Evolutionary conservation across 1,284 basidiomycete genomes (phyloP), one percentile per base, ranked within the genome.

Genomic region (Sporisorium exsertum): DNA sequence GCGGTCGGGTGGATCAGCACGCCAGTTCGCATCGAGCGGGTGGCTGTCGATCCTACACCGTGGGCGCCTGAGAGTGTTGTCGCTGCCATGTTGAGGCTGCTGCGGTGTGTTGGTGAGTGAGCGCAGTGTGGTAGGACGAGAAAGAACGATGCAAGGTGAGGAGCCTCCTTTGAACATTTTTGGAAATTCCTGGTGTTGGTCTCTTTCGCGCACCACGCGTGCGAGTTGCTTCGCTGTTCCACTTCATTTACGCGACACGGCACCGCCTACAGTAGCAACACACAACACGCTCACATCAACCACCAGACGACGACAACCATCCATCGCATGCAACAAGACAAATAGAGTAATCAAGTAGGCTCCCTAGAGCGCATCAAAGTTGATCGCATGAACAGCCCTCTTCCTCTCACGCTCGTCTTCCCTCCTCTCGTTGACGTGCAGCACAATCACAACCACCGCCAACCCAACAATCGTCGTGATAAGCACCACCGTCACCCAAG

Each of bases 351-450:
- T n/a, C n/a, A 35, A 20, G 3, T 20, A 24, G 9, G n/a, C 27
- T 15, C 3, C 26, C 18, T 58, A 97, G 83, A 97, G 87, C 13
- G 96, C 95, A 85, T 96, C 94, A 86, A 97, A 97, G 82, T 98
- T 98, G 87, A 98, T 97, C 80, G 94, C 92, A 87, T 97, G 94
- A 53, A 95, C 92, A 29, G 91, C 91, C 72, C 92, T 89, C 81
- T 93, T 89, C 71, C 94, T 86, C 86, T 98, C 96, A 81, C 92
- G 86, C 87, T 98, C 95, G 85, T 97, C 95, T 84, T 96, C 95
- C 72, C 93, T 89, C 75, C 96, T 95, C 87, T 99, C 96, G 79
- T 92, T 93, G 79, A 95, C 84, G 88, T 97, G 94, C 79, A 99
- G 86, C 58, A 94, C 90, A 47, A 95, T 89, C 53, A 97, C 94